Evolutionary conservation across 352 stramenopile species (phyloP).

Genomic region (Elongisporangium prolatum): DNA sequence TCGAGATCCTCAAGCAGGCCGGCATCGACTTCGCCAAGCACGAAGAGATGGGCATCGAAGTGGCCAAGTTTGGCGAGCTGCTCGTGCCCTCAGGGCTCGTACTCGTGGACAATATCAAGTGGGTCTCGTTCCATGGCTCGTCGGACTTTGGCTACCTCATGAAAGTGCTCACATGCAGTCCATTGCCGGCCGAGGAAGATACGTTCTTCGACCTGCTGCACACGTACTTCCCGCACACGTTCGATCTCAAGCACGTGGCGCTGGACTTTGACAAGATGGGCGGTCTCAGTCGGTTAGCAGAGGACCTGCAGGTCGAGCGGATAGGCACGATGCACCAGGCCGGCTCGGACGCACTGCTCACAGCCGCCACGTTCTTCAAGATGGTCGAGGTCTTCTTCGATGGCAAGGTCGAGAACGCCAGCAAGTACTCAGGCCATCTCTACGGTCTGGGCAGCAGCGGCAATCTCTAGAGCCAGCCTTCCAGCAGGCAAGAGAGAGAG

Average conservation of each 20-base stretch:
- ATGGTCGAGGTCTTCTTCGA: constrained; percentile 89
- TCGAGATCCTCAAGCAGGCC: constrained; percentile 97
- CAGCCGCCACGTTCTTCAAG: constrained; percentile 91
- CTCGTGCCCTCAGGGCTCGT: constrained; percentile 97
- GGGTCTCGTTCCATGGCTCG: constrained; percentile 98
- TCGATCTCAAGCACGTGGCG: constrained; percentile 99
- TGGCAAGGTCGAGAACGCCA: constrained; percentile 75
- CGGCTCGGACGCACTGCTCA: constrained; percentile 97
- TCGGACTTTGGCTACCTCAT: constrained; percentile 99
- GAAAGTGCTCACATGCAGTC: constrained; percentile 92
- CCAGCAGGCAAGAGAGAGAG: neutral
- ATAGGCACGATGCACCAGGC: constrained; percentile 99
- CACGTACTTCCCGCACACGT: constrained; percentile 98
- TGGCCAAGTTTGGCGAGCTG: constrained; percentile 96
- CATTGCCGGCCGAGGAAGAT: constrained; percentile 85
- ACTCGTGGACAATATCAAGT: constrained; percentile 98
- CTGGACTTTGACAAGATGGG: constrained; percentile 97
- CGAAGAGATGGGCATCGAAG: constrained; percentile 95
- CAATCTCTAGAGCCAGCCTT: neutral
- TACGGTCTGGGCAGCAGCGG: constrained; percentile 78
- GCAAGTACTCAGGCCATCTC: constrained; percentile 83
- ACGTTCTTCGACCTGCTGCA: constrained; percentile 97
- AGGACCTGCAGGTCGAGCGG: constrained; percentile 95
- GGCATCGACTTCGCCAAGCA: constrained; percentile 98
- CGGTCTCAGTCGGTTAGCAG: constrained; percentile 94